phyloP scores from a whole-genome alignment of 257 asterid genomes.

The Nicotiana undulata region DNA sequence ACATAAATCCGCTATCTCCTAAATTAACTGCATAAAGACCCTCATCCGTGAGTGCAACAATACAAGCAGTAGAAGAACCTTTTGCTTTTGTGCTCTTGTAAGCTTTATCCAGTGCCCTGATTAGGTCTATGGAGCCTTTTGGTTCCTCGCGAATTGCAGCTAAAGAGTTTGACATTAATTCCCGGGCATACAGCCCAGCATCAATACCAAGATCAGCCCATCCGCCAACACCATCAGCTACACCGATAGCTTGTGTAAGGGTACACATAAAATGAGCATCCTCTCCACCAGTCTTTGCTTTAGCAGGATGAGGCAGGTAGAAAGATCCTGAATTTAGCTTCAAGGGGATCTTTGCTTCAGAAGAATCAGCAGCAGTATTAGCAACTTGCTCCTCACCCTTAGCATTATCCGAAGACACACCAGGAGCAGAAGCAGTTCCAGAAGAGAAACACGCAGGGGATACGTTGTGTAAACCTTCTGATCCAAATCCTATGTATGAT shows the following conservation, averaged over 20 bases:
- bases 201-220: slow-evolving; percentile 12
- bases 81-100: not conserved
- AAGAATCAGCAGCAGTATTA: not conserved
- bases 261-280: slow-evolving; percentile 14
- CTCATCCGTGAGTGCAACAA: not conserved
- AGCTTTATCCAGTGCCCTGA: not conserved
- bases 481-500: not conserved
- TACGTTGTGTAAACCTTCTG: not conserved
- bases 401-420: not conserved
- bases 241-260: not conserved
- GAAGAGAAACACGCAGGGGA: not conserved
- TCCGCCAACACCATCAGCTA: slow-evolving; percentile 21
- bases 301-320: slow-evolving; percentile 5
- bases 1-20: slow-evolving; percentile 15
- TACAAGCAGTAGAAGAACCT: slow-evolving; percentile 16
- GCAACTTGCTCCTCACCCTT: not conserved
- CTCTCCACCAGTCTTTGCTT: slow-evolving; percentile 2
- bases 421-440: not conserved
- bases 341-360: not conserved
- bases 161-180: slow-evolving; percentile 3
- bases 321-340: not conserved
- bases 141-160: not conserved
- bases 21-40: slow-evolving; percentile 9
- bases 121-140: slow-evolving; percentile 3
- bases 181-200: slow-evolving; percentile 6